Conservation (phyloP, 2,329 filamentous ascomycete species). For the Fusarium sp. region DNA sequence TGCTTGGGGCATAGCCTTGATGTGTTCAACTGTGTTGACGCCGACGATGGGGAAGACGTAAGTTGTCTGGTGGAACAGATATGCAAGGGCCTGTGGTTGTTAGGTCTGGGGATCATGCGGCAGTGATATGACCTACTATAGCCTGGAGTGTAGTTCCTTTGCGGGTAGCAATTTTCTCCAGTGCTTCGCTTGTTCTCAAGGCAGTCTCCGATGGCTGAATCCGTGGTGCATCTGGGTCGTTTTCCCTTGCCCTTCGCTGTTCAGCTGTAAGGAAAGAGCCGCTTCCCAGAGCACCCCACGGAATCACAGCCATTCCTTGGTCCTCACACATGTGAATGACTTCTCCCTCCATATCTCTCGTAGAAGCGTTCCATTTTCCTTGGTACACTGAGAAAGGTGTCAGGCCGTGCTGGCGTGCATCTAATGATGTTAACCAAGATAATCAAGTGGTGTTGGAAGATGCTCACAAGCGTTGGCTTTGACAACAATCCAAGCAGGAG, state of each 20-base stretch:
- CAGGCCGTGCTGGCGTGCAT: conserved; percentile 43
- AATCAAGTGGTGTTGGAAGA: too few relatives aligned
- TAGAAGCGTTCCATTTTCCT: conserved; percentile 44
- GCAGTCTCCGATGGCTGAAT: neutral
- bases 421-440: neutral
- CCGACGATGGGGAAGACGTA: conserved; percentile 31
- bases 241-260: neutral
- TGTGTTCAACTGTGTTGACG: conserved; percentile 16
- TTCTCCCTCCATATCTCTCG: conserved; percentile 47
- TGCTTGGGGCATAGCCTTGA: conserved; percentile 13
- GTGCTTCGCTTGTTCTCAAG: neutral
- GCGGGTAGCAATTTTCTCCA: neutral
- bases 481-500: neutral
- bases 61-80: conserved; percentile 20
- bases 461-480: neutral
- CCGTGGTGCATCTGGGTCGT: neutral
- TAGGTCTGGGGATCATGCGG: neutral
- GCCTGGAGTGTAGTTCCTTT: neutral
- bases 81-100: neutral
- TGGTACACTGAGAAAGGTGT: conserved; percentile 48
- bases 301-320: conserved; percentile 61
- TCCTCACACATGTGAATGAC: conserved; percentile 49
- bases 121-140: neutral
- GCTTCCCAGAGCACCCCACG: conserved; percentile 36
- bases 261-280: neutral